These are phyloP conservation scores for Thalassiosira ordinaria DNA, from an alignment of 352 stramenopile species.

Conservation along the genomic window DNA sequence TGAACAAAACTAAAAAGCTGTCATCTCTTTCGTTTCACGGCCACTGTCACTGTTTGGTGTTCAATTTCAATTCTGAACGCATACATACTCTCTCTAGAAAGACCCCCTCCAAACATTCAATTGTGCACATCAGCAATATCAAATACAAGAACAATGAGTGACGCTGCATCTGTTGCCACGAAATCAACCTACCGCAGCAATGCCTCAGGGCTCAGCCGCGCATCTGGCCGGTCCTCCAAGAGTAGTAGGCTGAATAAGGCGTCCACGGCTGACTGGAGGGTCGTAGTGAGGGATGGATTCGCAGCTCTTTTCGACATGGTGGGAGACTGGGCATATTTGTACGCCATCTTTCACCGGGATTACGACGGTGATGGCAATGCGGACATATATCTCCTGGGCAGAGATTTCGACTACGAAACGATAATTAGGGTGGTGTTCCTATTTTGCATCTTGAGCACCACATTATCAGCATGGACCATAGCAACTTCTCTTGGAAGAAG, in stretches of 20 bases:
- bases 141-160: constrained; percentile 21
- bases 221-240: too few species aligned
- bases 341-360: constrained; percentile 30
- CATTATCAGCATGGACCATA: constrained; percentile 37
- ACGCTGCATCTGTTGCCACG: not conserved
- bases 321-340: constrained; percentile 50
- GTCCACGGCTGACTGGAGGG: constrained; percentile 12
- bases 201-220: not conserved
- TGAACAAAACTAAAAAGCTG: too few species aligned
- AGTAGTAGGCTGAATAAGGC: constrained; percentile 5
- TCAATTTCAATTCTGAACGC: too few species aligned
- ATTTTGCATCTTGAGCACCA: constrained; percentile 35
- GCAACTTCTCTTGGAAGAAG: constrained; percentile 22
- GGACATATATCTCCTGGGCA: constrained; percentile 3
- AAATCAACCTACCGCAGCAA: constrained; percentile 3
- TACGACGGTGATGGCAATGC: constrained; percentile 31
- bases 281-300: constrained; percentile 34
- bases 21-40: too few species aligned
- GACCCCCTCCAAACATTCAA: too few species aligned
- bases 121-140: too few species aligned
- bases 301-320: constrained; percentile 43
- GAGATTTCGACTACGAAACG: constrained; percentile 12
- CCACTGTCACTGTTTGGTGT: too few species aligned
- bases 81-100: too few species aligned
- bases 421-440: constrained; percentile 29